Evolutionary conservation across 805 yeast genomes (phyloP).

Genomic region (Monosporozyma unispora): DNA sequence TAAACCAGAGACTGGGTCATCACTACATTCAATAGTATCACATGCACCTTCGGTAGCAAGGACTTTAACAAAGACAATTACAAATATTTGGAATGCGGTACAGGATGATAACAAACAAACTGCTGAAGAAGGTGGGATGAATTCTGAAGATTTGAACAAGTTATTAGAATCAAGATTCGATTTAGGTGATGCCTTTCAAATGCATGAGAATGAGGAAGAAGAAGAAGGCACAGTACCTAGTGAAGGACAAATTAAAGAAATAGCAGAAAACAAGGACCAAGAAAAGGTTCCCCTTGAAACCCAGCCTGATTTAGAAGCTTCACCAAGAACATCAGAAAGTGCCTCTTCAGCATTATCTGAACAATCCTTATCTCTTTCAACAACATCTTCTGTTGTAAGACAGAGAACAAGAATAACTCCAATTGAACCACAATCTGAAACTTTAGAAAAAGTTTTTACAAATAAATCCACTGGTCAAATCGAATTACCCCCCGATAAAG

Average conservation of each 20-base stretch:
- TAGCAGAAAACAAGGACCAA: background rate
- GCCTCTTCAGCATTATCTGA: background rate
- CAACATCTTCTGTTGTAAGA: background rate
- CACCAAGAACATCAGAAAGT: background rate
- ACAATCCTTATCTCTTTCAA: background rate
- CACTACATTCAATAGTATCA: background rate
- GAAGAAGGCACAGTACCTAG: constrained; percentile 1
- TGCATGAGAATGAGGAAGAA: constrained; percentile 11
- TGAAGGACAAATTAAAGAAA: too few relatives aligned
- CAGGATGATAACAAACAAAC: constrained; percentile 21
- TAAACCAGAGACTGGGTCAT: background rate
- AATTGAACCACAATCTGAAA: constrained; percentile 4
- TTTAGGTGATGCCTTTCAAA: constrained; percentile 25
- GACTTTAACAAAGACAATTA: constrained; percentile 13
- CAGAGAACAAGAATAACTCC: background rate
- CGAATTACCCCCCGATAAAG: constrained; percentile 50
- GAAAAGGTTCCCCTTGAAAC: background rate
- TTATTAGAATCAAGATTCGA: constrained; percentile 21
- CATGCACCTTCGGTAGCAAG: constrained; percentile 6
- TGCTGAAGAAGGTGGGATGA: constrained; percentile 2
- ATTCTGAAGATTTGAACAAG: constrained; percentile 10
- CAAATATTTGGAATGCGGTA: constrained; percentile 14
- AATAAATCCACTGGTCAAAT: constrained; percentile 29
- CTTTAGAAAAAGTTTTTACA: constrained; percentile 29
- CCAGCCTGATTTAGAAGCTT: constrained; percentile 4